Evolutionary conservation across 2,329 filamentous ascomycete genomes (phyloP).

Genomic region (Clarireedia monteithiana): DNA sequence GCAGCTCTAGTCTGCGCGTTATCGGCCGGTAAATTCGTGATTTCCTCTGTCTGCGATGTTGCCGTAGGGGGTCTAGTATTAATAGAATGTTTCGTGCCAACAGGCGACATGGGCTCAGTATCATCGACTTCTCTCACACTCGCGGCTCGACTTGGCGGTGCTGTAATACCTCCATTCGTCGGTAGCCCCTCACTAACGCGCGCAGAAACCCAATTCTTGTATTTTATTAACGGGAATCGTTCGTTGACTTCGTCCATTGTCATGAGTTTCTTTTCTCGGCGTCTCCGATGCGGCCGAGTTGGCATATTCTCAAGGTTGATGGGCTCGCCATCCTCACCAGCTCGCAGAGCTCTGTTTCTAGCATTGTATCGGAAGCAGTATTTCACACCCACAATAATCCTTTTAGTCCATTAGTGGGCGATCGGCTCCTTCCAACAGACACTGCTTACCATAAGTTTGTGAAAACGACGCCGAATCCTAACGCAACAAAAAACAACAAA

Average conservation of each 20-base stretch:
- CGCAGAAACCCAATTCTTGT: slow-evolving; percentile 86
- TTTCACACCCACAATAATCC: slow-evolving; percentile 99
- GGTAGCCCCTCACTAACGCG: slow-evolving; percentile 79
- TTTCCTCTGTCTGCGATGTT: slow-evolving; percentile 15
- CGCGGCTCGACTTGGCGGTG: slow-evolving; percentile 62
- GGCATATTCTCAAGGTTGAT: slow-evolving; percentile 85
- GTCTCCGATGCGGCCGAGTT: slow-evolving; percentile 66
- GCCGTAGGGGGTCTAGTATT: slow-evolving; percentile 18
- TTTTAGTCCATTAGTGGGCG: slow-evolving; percentile 35
- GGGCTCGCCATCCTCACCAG: slow-evolving; percentile 74
- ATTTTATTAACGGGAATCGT: slow-evolving; percentile 91
- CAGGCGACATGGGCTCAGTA: slow-evolving; percentile 35
- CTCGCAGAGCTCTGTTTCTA: slow-evolving; percentile 71
- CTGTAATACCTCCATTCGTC: slow-evolving; percentile 74
- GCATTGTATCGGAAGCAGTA: slow-evolving; percentile 99
- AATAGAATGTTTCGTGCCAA: slow-evolving; percentile 30
- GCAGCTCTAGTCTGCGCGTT: slow-evolving; percentile 9
- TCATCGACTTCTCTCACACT: slow-evolving; percentile 64
- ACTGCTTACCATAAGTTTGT: slow-evolving; percentile 90
- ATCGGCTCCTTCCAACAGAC: neutral
- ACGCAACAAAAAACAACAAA: slow-evolving; percentile 83
- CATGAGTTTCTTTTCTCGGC: slow-evolving; percentile 97
- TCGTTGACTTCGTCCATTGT: slow-evolving; percentile 98
- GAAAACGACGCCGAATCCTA: slow-evolving; percentile 96
- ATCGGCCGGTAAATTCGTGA: slow-evolving; percentile 11